Evolutionary conservation across 2,329 filamentous ascomycete species (phyloP).

Genomic region (Ascochyta koolunga): DNA sequence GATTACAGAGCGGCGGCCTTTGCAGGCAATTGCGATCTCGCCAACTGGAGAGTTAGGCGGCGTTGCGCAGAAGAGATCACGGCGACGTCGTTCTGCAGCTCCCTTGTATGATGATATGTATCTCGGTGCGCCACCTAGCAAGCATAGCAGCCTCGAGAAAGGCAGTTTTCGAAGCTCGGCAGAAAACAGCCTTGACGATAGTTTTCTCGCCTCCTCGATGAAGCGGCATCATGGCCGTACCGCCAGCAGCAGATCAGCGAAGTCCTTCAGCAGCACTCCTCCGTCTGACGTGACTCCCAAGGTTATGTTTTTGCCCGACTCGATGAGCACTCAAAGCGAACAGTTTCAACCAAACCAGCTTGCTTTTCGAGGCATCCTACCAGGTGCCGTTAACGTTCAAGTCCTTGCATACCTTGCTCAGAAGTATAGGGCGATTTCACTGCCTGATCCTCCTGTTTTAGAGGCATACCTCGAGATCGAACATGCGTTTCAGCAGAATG

Average conservation of each 20-base stretch:
- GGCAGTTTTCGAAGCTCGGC: slow-evolving; percentile 57
- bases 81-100: slow-evolving; percentile 49
- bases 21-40: slow-evolving; percentile 64
- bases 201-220: slow-evolving; percentile 57
- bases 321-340: slow-evolving; percentile 52
- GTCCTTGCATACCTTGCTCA: slow-evolving; percentile 52
- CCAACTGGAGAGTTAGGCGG: slow-evolving; percentile 63
- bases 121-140: slow-evolving; percentile 51
- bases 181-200: slow-evolving; percentile 64
- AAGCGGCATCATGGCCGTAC: slow-evolving; percentile 56
- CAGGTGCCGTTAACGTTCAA: slow-evolving; percentile 49
- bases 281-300: slow-evolving; percentile 55
- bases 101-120: slow-evolving; percentile 49
- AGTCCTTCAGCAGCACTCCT: slow-evolving; percentile 61
- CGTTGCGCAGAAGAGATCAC: slow-evolving; percentile 59
- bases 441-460: slow-evolving; percentile 47
- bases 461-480: slow-evolving; percentile 45
- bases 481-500: slow-evolving; percentile 60
- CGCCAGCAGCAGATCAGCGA: slow-evolving; percentile 55
- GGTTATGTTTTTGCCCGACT: slow-evolving; percentile 59
- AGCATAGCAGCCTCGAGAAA: slow-evolving; percentile 55
- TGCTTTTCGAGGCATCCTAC: slow-evolving; percentile 57
- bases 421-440: slow-evolving; percentile 51
- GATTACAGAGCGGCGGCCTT: slow-evolving; percentile 62
- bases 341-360: slow-evolving; percentile 52